These are phyloP conservation scores for Aspergillus pseudotamarii DNA, from an alignment of 2,329 filamentous ascomycete genomes.

Conservation along the genomic window DNA sequence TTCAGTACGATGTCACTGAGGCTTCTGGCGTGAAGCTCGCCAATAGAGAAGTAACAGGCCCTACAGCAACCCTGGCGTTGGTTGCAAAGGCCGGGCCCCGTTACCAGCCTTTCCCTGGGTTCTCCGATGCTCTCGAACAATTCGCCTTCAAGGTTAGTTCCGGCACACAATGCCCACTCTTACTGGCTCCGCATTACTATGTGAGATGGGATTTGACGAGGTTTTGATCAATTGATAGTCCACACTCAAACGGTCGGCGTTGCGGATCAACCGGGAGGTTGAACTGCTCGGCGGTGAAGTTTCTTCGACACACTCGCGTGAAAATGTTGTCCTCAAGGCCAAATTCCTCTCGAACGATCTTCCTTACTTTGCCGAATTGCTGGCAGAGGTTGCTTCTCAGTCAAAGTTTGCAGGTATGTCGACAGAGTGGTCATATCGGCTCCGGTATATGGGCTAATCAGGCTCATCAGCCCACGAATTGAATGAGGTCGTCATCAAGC, in stretches of 20 bases:
- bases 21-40: constrained; percentile 89
- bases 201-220: constrained; percentile 15
- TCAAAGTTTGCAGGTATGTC: constrained; percentile 76
- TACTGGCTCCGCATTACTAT: background rate
- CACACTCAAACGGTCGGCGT: constrained; percentile 81
- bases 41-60: constrained; percentile 83
- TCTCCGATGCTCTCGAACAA: constrained; percentile 86
- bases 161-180: constrained; percentile 25
- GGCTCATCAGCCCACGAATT: constrained; percentile 74
- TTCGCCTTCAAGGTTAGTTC: constrained; percentile 91
- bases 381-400: constrained; percentile 85
- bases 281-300: constrained; percentile 94
- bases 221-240: constrained; percentile 58
- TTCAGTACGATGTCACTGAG: constrained; percentile 86
- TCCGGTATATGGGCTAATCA: constrained; percentile 16
- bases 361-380: constrained; percentile 94
- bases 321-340: constrained; percentile 88
- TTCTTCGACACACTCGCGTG: constrained; percentile 83
- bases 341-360: constrained; percentile 95
- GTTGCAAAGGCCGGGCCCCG: constrained; percentile 93
- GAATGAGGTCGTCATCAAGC: constrained; percentile 79
- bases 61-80: constrained; percentile 86
- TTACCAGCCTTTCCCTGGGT: constrained; percentile 86
- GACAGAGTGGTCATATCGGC: constrained; percentile 4
- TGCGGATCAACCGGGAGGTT: constrained; percentile 91